Evolutionary conservation across 1,139 yeast genomes (phyloP), one percentile per base, ranked within the genome.

Genomic region (Saccharomyces hybrid): DNA sequence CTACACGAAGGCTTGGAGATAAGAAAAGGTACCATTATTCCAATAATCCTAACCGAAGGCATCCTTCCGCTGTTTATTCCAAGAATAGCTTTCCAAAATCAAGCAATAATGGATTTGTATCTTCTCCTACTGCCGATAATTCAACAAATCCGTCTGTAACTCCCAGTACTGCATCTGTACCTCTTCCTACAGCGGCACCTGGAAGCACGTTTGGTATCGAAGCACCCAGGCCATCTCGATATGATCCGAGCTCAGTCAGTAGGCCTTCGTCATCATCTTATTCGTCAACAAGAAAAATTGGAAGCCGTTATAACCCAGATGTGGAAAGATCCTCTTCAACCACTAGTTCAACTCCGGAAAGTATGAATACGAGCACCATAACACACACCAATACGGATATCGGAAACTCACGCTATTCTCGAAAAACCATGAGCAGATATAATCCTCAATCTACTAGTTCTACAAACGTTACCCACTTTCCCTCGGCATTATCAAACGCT

Each of bases 1-100:
- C 62, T 38, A 58, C 68, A 28, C 64, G 66, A 44, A 56, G 68
- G 38, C 49, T 63, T 49, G 58, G 63, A 46, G 68, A 65, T 42
- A 64, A 65, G 58, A 66, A 65, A 58, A 58, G 68, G 51, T 65
- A 65, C 51, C 65, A 64, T 50, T 66, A 65, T 51, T 58, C 61
- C n/a, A 62, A 61, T 51, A 64, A 62, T 51, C 62, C 67, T 20
- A 59, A 59, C 47, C 58, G 63, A 47, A 57, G 66, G 52, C 61
- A 59, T 46, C 42, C 56, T 20, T 50, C 59, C 34, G 26, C 47
- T 42, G 20, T 51, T 31, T 44, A 29, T 20, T 34, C 49, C 5
- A 26, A 46, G 26, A 46, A n/a, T 34, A 8, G 23, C 11, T 25
- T 13, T 11, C 9, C 25, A 25, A 53, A 53, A 20, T 20, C 48